Conservation (phyloP, 2,329 filamentous ascomycete species). For the Penicillium verrucosum region DNA sequence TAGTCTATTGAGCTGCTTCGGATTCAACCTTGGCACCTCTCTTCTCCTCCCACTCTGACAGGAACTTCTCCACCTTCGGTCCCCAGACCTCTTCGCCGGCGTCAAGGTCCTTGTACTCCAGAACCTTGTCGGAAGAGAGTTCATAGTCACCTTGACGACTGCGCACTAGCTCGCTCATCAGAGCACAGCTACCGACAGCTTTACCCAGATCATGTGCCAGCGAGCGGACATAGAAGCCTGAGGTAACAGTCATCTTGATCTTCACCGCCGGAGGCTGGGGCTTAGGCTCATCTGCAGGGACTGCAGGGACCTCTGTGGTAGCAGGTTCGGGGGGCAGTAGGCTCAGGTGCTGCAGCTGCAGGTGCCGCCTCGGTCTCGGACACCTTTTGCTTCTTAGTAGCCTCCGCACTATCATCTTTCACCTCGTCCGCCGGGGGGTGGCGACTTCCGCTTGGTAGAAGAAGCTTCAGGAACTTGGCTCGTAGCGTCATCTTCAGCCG, state of each 20-base stretch:
- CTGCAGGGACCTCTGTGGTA: constrained; percentile 10
- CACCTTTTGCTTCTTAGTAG: constrained; percentile 33
- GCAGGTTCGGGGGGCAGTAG: constrained; percentile 15
- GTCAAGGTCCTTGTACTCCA: constrained; percentile 74
- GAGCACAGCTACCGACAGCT: constrained; percentile 73
- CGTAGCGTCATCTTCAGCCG: constrained; percentile 33
- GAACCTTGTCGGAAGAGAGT: constrained; percentile 65
- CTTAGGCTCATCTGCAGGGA: constrained; percentile 16
- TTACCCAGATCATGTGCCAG: constrained; percentile 88
- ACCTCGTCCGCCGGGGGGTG: constrained; percentile 28
- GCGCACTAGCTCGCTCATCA: constrained; percentile 82
- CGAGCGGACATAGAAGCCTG: constrained; percentile 93
- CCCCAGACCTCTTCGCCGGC: constrained; percentile 80
- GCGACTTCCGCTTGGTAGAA: constrained; percentile 36
- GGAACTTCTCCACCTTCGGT: constrained; percentile 62
- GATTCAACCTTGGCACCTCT: constrained; percentile 25
- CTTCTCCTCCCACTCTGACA: constrained; percentile 52
- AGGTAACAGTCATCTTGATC: constrained; percentile 87
- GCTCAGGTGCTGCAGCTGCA: constrained; percentile 5
- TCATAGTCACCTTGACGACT: constrained; percentile 78
- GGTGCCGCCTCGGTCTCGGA: constrained; percentile 27
- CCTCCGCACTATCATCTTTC: constrained; percentile 17
- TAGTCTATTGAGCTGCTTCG: constrained; percentile 3
- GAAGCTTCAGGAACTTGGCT: constrained; percentile 10
- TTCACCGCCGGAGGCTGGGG: constrained; percentile 65